Evolutionary conservation across 371 early-diverging fungal species (phyloP).

Genomic region (Umbelopsis sp.): DNA sequence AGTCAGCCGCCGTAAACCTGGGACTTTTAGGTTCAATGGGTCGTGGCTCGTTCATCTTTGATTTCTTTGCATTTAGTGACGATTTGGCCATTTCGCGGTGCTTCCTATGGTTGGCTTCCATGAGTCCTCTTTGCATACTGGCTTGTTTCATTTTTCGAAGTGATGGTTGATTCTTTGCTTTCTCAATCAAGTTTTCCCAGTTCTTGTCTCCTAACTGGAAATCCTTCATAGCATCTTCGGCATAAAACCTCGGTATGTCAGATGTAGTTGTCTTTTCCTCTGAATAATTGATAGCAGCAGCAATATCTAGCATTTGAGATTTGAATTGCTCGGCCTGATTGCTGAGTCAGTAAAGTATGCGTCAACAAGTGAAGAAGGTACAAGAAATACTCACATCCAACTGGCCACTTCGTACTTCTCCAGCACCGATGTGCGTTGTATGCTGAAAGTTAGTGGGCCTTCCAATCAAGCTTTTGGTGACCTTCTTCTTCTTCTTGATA

Average conservation of each 20-base stretch:
- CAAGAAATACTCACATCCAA: constrained; percentile 16
- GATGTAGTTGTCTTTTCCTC: neutral
- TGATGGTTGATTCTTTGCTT: constrained; percentile 15
- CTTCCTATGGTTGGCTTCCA: constrained; percentile 11
- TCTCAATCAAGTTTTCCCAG: constrained; percentile 9
- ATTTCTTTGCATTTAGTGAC: neutral
- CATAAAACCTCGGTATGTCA: neutral
- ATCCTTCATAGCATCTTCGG: neutral
- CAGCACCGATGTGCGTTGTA: constrained; percentile 21
- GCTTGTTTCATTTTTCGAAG: constrained; percentile 2
- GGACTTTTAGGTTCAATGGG: neutral
- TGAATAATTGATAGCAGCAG: constrained; percentile 9
- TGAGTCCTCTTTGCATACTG: neutral
- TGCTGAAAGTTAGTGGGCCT: constrained; percentile 29
- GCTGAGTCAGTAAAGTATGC: neutral
- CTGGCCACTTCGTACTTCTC: constrained; percentile 19
- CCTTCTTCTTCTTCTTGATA: constrained; percentile 20
- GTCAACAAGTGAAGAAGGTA: neutral
- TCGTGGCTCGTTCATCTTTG: neutral
- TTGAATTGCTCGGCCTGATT: constrained; percentile 4
- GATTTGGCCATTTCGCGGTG: constrained; percentile 11
- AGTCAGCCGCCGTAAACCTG: neutral
- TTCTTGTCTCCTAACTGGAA: constrained; percentile 10
- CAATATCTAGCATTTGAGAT: constrained; percentile 20
- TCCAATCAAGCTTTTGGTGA: constrained; percentile 31